Base-by-base conservation (phyloP, 805 yeast species). In the Saccharomycopsis sp. region DNA sequence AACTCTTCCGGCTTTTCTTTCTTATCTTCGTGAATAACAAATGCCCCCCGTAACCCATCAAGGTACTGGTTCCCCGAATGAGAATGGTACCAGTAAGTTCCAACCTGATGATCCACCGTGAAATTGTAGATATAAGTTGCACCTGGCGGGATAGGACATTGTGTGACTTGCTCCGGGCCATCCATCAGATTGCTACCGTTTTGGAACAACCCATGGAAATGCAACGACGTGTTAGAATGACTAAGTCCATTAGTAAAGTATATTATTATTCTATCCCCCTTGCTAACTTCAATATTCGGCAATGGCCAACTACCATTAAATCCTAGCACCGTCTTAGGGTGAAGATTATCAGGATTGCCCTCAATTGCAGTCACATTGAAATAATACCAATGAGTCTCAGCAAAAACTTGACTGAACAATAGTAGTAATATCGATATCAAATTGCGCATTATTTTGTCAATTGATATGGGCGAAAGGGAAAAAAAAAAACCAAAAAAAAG, bases 81-180 rank as follows among this genome's bases (percentile, higher is more conserved):
- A 4, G 87, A 78, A 59, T 84, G 94, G 60, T 83, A 84, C 94
- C 94, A 84, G 62, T 69, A 84, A n/a, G 86, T 73, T 41, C 94
- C 94, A 3, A 66, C 76, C 59, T 84, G 89, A 51, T 75, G 71
- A 5, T 62, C 69, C 7, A 81, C 81, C 2, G 83, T 77, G 56
- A 84, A 83, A 61, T 83, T 82, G 62, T 84, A 84, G 37, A 79
- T 59, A 57, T 70, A 72, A 2, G 86, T 74, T 53, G 75, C 75
- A 23, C 83, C 84, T 6, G 83, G 79, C 34, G 77, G 72, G 49
- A 84, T 79, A 27, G 90, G 90, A 64, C 90, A 84, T 59, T 84
- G 90, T 3, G 88, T 79, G 9, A 84, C 81, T 72, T 74, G 73
- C 56, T 78, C 80, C 2, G 93, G 88, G 9, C 94, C 94, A 59